Conservation (phyloP, 2,329 filamentous ascomycete species). For the Fusarium pilosicola region DNA sequence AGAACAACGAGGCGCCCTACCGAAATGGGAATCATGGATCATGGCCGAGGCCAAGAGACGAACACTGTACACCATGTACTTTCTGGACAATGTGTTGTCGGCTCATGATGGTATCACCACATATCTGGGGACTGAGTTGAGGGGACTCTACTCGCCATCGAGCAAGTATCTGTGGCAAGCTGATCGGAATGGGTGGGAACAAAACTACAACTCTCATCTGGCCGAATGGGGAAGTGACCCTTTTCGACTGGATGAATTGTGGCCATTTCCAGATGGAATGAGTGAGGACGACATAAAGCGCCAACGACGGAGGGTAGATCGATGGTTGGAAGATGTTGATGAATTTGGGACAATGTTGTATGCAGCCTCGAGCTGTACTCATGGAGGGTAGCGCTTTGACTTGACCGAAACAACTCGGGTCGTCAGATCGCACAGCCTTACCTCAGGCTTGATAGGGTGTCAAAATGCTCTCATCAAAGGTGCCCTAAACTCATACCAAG, state of each 20-base stretch:
- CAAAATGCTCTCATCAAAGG: too few relatives aligned
- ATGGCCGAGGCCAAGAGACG: constrained; percentile 63
- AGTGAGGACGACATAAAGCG: constrained; percentile 44
- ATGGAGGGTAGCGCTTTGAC: constrained; percentile 44
- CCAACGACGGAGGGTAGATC: constrained; percentile 54
- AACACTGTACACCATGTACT: constrained; percentile 61
- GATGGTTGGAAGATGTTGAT: constrained; percentile 62
- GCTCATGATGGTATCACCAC: constrained; percentile 55
- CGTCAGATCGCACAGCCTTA: not conserved
- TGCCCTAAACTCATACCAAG: fast-evolving
- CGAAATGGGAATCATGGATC: constrained; percentile 65
- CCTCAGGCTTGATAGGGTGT: not conserved
- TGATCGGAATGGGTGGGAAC: constrained; percentile 53
- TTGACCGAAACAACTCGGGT: not conserved
- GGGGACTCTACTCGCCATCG: constrained; percentile 54
- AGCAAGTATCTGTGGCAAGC: constrained; percentile 57
- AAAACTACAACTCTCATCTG: constrained; percentile 54
- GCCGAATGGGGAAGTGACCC: constrained; percentile 53
- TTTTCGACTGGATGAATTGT: constrained; percentile 62
- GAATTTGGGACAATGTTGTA: constrained; percentile 66
- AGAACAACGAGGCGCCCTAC: constrained; percentile 52
- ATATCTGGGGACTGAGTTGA: constrained; percentile 61
- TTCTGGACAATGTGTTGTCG: constrained; percentile 62
- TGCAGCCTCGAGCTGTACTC: constrained; percentile 57
- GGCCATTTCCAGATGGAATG: constrained; percentile 52